Percentiles rank a stretch among this genome's conserved stretches.
phyloP scores from a whole-genome alignment of 2,329 filamentous ascomycete species.

The Colletotrichum simmondsii region DNA sequence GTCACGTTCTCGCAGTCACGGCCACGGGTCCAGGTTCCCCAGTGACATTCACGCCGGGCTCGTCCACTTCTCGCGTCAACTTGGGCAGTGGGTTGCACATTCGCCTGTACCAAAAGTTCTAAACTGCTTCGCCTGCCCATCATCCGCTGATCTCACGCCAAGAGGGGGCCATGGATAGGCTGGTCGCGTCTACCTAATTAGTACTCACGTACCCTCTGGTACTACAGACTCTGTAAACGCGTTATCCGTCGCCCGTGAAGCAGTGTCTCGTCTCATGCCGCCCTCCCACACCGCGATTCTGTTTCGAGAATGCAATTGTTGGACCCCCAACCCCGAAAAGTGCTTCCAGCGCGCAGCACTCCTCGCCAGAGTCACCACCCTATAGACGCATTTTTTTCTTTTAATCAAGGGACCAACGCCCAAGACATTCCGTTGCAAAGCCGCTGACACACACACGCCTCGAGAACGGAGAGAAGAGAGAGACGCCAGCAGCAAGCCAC shows the following conservation, averaged over 20 bases:
- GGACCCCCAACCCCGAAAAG: neutral
- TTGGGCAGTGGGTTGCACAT: neutral
- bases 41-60: neutral
- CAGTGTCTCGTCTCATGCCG: neutral
- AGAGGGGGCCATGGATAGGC: neutral
- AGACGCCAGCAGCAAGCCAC: neutral
- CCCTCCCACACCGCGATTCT: neutral
- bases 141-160: constrained; percentile 13
- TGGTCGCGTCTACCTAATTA: constrained; percentile 5
- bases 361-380: neutral
- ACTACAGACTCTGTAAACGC: neutral
- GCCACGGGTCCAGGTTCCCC: neutral
- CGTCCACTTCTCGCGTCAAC: neutral
- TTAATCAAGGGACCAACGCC: neutral
- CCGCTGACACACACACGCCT: neutral
- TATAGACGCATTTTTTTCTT: neutral
- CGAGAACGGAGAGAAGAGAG: neutral
- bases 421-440: neutral
- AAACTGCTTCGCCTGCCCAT: neutral
- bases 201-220: neutral
- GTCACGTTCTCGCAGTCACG: neutral
- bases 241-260: constrained; percentile 5
- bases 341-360: neutral
- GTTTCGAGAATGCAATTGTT: constrained; percentile 5
- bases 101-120: neutral